Percentiles rank a stretch among this genome's conserved stretches.
Conservation (phyloP, 108 stramenopile genomes). For the Cyclotella atomus region DNA sequence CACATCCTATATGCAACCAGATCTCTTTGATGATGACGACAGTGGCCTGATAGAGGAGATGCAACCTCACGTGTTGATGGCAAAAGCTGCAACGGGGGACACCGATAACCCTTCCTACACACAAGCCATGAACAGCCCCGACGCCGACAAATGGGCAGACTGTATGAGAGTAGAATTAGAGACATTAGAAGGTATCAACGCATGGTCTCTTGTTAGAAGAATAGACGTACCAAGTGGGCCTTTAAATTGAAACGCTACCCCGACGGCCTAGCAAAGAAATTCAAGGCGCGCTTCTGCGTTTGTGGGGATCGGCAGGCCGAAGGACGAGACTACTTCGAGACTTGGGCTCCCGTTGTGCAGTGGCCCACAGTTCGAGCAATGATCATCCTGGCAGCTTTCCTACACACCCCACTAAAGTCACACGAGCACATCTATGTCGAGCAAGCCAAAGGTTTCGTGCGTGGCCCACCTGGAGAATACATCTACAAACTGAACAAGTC, state of each 20-base stretch:
- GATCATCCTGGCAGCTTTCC: constrained; percentile 51
- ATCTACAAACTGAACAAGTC: constrained; percentile 32
- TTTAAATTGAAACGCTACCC: constrained; percentile 57
- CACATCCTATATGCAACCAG: constrained; percentile 8
- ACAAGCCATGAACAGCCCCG: constrained; percentile 16
- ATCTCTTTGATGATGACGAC: neutral
- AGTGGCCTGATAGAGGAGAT: neutral
- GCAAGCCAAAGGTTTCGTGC: constrained; percentile 32
- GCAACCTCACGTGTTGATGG: neutral
- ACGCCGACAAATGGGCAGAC: constrained; percentile 29
- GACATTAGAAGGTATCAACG: constrained; percentile 20
- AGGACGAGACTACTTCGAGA: constrained; percentile 38
- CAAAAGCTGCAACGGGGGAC: neutral
- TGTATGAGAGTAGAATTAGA: constrained; percentile 26
- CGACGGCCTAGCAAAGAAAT: constrained; percentile 51
- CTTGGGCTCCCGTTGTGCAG: constrained; percentile 58
- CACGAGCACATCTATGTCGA: constrained; percentile 47
- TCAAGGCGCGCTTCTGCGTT: constrained; percentile 57
- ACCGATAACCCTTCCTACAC: constrained; percentile 5
- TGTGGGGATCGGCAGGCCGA: constrained; percentile 48
- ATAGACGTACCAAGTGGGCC: constrained; percentile 52
- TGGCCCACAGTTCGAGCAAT: constrained; percentile 48
- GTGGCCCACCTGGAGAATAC: constrained; percentile 1
- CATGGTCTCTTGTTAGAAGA: constrained; percentile 27
- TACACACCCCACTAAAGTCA: constrained; percentile 40